A percentile compares a stretch with the other conserved stretches of the same genome.
Evolutionary conservation across 2,329 filamentous ascomycete species (phyloP).

Genomic region (Blastomyces parvus): DNA sequence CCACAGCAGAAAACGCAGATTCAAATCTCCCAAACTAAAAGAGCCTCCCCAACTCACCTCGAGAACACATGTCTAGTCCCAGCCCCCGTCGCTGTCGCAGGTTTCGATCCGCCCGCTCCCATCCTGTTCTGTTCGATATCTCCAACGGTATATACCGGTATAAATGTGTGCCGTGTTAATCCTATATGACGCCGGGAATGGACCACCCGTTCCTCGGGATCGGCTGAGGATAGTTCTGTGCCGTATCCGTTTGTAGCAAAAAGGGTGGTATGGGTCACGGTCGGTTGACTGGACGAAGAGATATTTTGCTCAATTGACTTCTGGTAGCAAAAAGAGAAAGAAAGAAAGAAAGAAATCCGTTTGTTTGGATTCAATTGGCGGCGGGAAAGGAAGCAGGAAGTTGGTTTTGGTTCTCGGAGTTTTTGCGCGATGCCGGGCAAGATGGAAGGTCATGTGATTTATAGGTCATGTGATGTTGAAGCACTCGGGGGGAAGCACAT

Average conservation of each 20-base stretch:
- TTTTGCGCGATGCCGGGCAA: not conserved
- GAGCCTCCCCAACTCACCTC: slow-evolving; percentile 39
- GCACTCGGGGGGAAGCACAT: no score
- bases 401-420: not conserved
- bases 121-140: slow-evolving; percentile 29
- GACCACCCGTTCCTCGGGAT: not conserved
- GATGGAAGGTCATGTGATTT: not conserved
- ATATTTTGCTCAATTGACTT: not conserved
- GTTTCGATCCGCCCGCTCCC: slow-evolving; percentile 55
- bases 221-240: not conserved
- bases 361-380: not conserved
- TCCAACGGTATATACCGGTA: not conserved
- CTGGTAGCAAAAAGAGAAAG: not conserved
- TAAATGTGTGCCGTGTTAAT: no score
- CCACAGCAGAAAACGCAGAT: not conserved
- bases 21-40: not conserved
- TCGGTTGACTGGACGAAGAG: not conserved
- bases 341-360: not conserved
- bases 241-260: no score
- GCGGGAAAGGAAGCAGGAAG: not conserved
- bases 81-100: slow-evolving; percentile 38
- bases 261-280: no score
- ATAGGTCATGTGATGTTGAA: no score
- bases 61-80: slow-evolving; percentile 52
- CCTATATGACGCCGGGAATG: no score